Percentiles rank a stretch among this genome's conserved stretches.
These are phyloP conservation scores for Trichosporon faecale DNA, from an alignment of 1,284 basidiomycete species.

Conservation along the genomic window DNA sequence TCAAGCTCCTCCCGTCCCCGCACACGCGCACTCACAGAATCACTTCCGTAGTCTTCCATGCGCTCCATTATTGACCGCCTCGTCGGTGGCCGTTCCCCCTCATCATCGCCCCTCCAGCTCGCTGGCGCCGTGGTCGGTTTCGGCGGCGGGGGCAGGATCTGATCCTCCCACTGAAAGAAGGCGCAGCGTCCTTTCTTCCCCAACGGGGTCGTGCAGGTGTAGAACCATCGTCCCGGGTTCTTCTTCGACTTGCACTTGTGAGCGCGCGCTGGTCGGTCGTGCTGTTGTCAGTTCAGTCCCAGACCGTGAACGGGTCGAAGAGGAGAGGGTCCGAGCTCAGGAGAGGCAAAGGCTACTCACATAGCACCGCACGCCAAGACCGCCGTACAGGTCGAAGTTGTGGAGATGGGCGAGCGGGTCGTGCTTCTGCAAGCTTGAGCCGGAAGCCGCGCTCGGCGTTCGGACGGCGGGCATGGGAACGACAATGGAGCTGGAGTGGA, in stretches of 20 bases:
- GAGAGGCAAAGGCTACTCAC: background rate
- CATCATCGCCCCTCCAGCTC: background rate
- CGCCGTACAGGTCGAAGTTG: background rate
- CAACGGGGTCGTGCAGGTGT: background rate
- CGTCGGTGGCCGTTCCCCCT: background rate
- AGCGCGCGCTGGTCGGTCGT: background rate
- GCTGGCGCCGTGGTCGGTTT: background rate
- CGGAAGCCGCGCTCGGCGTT: no score
- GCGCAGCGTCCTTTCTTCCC: background rate
- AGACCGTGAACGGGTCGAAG: background rate
- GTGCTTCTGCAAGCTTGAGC: no score
- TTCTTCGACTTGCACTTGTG: background rate
- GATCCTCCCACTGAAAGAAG: slow-evolving; percentile 1
- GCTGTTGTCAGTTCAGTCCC: background rate
- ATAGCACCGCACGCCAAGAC: background rate
- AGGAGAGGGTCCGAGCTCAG: background rate
- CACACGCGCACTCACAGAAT: background rate
- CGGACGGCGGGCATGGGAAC: no score
- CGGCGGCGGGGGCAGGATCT: background rate
- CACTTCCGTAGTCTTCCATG: background rate
- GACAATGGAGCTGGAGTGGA: no score
- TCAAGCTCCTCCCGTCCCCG: no score
- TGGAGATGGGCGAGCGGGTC: no score
- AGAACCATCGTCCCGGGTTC: background rate
- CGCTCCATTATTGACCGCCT: background rate